Evolutionary conservation across 768 basidiomycete genomes (phyloP), one percentile per base, ranked within the genome.

Genomic region (Lentinula sp.): DNA sequence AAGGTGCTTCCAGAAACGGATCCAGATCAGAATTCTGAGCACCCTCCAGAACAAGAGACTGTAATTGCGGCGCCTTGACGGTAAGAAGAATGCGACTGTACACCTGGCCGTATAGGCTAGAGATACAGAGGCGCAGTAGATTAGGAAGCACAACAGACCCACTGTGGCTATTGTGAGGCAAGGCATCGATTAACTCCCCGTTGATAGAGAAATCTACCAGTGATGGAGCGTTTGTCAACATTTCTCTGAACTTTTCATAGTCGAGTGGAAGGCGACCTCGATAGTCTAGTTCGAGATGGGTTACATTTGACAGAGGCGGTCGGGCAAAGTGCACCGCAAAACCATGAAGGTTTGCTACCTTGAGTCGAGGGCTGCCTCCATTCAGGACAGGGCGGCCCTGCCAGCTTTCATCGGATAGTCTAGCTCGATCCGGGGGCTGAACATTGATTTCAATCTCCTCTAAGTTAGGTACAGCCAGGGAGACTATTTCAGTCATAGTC

Each of bases 221-320:
- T 34, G 49, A 49, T 1, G 70, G 69, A 4, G 75, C 70, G 0
- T 71, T 62, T 4, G 71, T 72, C n/a, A 80, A n/a, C n/a, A 79
- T 63, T 5, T 64, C 62, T 15, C 67, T 65, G 57, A 82, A 75
- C 4, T 70, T 68, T 13, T 64, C 59, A 64, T 75, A 78, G 5
- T 65, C 65, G 6, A 81, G 67, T 21, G 77, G 73, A 4, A 78
- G 54, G 2, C 66, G 49, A 10, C 67, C 45, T 69, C 75, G 78
- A 52, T 80, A 75, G 56, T 81, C 78, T 39, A 84, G 71, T 61
- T 81, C 78, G 18, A 84, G 73, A 0, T 73, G 77, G 28, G 70
- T 74, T 4, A 80, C 65, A 4, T 62, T 60, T 0, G 67, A 31
- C 16, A 80, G 66, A 11, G 71, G 73, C 4, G 79, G 78, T 1